Base-by-base conservation (phyloP, 306 rosid species). In the Castanopsis chinensis region DNA sequence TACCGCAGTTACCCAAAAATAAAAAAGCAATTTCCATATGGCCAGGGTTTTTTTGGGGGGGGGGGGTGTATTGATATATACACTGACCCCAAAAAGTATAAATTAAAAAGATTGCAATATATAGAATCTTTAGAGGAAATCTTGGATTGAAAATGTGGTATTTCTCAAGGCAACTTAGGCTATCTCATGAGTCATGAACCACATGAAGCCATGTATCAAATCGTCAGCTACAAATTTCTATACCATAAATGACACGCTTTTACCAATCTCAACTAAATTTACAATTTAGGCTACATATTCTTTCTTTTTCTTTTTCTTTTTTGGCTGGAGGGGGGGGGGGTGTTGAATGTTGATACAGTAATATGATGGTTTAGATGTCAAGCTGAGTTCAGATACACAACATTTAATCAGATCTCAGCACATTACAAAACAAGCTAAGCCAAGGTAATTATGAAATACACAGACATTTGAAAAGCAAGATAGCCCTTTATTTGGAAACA, bases 261-360 rank as follows among this genome's bases (percentile, higher is more conserved):
- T 69, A 77, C 55, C 76, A 78, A 73, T 69, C 74, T 85, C 87
- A 80, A 87, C 89, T 79, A 85, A 49, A 82, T 90, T 72, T 91
- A 89, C 91, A 86, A 76, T 81, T 85, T 53, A 75, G 69, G 83
- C 80, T 87, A 81, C 85, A 79, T 73, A 74, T 56, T 45, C 4
- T 0, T 45, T 11, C 9, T 9, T 10, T 12, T 2, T 2, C 0
- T 12, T 0, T 10, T 10, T 2, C 0, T 11, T 0, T 2, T 0
- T 41, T 0, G 6, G 2, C 8, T 6, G 5, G 35, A 5, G 3
- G 13, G 0, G 51, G 51, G 13, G 13, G 13, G 13, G 51, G 12
- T 0, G 53, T 1, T 13, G 0, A 14, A 1, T 2, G 15, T 11
- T 45, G 4, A 3, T 45, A 45, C 11, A 12, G 2, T 12, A 45